These are phyloP conservation scores for Rhinocladiella similis DNA, from an alignment of 2,329 filamentous ascomycete species.

Conservation along the genomic window DNA sequence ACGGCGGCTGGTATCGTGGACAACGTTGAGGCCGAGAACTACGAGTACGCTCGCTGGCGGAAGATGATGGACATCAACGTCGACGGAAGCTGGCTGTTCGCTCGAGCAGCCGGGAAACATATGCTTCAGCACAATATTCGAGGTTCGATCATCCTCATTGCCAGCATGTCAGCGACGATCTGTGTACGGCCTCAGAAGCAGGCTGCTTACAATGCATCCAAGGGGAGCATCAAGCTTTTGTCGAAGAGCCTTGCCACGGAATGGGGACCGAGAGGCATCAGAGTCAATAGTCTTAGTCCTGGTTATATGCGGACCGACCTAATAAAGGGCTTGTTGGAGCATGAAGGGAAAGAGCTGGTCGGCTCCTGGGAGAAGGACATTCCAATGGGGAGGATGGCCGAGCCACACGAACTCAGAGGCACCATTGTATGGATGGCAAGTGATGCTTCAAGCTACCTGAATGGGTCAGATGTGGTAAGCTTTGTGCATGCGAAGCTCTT, in stretches of 20 bases:
- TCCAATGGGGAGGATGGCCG: constrained; percentile 35
- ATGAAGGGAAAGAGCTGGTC: constrained; percentile 40
- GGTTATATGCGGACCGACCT: constrained; percentile 38
- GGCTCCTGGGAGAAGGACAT: constrained; percentile 39
- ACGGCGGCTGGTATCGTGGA: constrained; percentile 43
- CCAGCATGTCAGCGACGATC: constrained; percentile 35
- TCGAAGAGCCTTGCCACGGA: constrained; percentile 36
- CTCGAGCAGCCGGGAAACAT: constrained; percentile 70
- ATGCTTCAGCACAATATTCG: constrained; percentile 35
- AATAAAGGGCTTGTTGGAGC: constrained; percentile 35
- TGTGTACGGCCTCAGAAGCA: constrained; percentile 40
- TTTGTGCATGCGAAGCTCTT: not conserved
- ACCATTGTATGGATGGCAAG: constrained; percentile 34
- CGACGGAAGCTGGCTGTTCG: constrained; percentile 81
- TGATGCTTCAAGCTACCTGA: constrained; percentile 22
- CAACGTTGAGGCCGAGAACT: constrained; percentile 37
- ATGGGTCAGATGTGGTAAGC: constrained; percentile 22
- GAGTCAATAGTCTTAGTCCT: constrained; percentile 42
- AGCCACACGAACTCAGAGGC: constrained; percentile 41
- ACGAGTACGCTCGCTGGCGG: constrained; percentile 36
- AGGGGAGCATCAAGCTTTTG: constrained; percentile 29
- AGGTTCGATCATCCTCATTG: constrained; percentile 31
- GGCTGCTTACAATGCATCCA: constrained; percentile 38
- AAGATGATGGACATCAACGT: constrained; percentile 40
- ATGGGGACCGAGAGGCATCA: constrained; percentile 38